Evolutionary conservation across 169 alveolate genomes (phyloP).

Genomic region (Haemoproteus tartakovskyi): DNA sequence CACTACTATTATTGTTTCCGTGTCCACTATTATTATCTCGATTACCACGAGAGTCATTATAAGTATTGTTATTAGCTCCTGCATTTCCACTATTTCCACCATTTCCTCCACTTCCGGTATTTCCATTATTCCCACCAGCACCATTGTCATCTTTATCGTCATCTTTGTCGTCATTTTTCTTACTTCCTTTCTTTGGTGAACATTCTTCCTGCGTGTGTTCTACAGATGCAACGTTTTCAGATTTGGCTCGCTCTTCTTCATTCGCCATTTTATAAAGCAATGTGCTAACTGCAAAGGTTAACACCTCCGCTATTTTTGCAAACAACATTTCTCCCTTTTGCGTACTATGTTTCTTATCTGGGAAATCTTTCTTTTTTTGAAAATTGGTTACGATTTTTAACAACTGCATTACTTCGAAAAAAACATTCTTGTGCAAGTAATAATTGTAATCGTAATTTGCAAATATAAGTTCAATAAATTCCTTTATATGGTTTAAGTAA

Average conservation of each 20-base stretch:
- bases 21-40: not conserved
- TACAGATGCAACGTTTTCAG: constrained; percentile 4
- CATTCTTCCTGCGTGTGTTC: not conserved
- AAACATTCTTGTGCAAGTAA: constrained; percentile 43
- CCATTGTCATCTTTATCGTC: not conserved
- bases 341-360: not conserved
- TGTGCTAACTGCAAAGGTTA: constrained; percentile 41
- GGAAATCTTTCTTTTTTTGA: constrained; percentile 36
- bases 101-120: not conserved
- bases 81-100: not conserved
- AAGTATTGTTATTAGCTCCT: not conserved
- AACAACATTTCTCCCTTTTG: constrained; percentile 4
- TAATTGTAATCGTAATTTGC: constrained; percentile 36
- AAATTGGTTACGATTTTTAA: constrained; percentile 16
- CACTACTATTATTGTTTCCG: not conserved
- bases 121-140: not conserved
- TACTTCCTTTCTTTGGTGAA: not conserved
- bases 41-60: not conserved
- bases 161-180: not conserved
- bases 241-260: constrained; percentile 28
- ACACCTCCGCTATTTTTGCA: constrained; percentile 11
- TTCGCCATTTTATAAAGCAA: constrained; percentile 27
- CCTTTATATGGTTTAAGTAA: constrained; percentile 37
- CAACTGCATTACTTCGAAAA: constrained; percentile 40
- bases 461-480: constrained; percentile 48